These are phyloP conservation scores for Rutstroemia sp. DNA, from an alignment of 2,329 filamentous ascomycete genomes.

Conservation along the genomic window DNA sequence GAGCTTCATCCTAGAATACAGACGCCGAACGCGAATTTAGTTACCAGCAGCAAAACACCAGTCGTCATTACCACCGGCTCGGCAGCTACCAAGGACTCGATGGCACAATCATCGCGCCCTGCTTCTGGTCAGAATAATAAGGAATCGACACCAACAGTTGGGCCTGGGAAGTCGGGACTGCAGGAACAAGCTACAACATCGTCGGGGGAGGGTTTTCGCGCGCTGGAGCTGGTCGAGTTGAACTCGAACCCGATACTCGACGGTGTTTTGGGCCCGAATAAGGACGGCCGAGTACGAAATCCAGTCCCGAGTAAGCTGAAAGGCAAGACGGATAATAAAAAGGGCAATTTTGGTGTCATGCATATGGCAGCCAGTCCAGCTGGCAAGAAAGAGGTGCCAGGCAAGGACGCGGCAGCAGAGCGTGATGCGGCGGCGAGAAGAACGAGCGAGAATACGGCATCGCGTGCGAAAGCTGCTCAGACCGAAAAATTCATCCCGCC, in stretches of 20 bases:
- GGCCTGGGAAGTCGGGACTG: constrained; percentile 15
- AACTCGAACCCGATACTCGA: constrained; percentile 22
- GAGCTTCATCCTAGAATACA: constrained; percentile 12
- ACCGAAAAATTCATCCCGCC: constrained; percentile 46
- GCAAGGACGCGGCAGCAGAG: constrained; percentile 43
- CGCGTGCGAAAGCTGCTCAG: constrained; percentile 49
- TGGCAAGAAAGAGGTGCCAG: constrained; percentile 27
- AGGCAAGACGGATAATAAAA: constrained; percentile 47
- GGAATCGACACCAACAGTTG: constrained; percentile 15
- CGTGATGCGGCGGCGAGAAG: constrained; percentile 49
- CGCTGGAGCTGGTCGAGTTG: constrained; percentile 50
- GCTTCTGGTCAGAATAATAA: constrained; percentile 19
- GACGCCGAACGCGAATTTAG: constrained; percentile 7
- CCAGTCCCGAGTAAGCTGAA: constrained; percentile 56
- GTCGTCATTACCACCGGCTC: neutral
- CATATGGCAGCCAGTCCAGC: constrained; percentile 45
- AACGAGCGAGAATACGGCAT: constrained; percentile 54
- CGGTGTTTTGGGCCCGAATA: constrained; percentile 30
- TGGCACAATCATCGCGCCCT: constrained; percentile 20
- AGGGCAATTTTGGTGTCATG: constrained; percentile 57
- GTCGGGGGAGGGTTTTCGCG: constrained; percentile 34
- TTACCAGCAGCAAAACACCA: neutral
- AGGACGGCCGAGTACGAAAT: constrained; percentile 46
- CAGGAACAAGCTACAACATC: constrained; percentile 18
- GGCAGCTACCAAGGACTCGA: neutral